Conservation (phyloP, 495 filamentous ascomycete species). For the Penicillium paradoxum region DNA sequence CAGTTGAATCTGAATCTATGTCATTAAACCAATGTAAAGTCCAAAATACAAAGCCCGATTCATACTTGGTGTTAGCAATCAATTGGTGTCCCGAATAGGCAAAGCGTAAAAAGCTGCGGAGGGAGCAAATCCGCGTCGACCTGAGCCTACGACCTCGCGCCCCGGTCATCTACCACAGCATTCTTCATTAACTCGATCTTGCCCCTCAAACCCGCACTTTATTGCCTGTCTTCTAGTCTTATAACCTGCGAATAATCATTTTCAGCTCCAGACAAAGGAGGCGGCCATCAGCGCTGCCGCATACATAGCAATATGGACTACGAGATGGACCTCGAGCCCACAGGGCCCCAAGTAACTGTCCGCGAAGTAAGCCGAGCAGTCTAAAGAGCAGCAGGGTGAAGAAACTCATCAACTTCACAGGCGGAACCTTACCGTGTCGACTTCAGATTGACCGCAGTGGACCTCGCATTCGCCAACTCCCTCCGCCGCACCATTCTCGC, state of each 20-base stretch:
- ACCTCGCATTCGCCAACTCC: constrained; percentile 89
- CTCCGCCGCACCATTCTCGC: constrained; percentile 88
- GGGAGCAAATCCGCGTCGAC: constrained; percentile 20
- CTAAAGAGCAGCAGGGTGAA: neutral
- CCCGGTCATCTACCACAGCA: neutral
- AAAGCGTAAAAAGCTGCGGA: constrained; percentile 30
- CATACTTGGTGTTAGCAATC: neutral
- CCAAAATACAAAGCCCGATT: neutral
- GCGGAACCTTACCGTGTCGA: constrained; percentile 66
- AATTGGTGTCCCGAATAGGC: constrained; percentile 27
- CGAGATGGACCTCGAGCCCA: constrained; percentile 63
- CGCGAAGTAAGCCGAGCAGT: constrained; percentile 49
- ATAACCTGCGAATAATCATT: constrained; percentile 3
- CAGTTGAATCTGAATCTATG: neutral
- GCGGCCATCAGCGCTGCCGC: constrained; percentile 27
- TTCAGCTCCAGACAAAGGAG: constrained; percentile 11
- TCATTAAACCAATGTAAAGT: neutral
- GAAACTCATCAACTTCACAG: constrained; percentile 34
- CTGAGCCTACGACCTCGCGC: constrained; percentile 7
- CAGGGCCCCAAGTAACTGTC: constrained; percentile 65
- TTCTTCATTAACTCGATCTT: neutral
- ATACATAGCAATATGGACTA: constrained; percentile 54
- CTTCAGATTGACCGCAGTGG: constrained; percentile 73
- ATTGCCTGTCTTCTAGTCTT: neutral
- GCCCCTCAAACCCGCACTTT: neutral